Evolutionary conservation across 352 stramenopile species (phyloP).

Genomic region (Globisporangium barbulae): DNA sequence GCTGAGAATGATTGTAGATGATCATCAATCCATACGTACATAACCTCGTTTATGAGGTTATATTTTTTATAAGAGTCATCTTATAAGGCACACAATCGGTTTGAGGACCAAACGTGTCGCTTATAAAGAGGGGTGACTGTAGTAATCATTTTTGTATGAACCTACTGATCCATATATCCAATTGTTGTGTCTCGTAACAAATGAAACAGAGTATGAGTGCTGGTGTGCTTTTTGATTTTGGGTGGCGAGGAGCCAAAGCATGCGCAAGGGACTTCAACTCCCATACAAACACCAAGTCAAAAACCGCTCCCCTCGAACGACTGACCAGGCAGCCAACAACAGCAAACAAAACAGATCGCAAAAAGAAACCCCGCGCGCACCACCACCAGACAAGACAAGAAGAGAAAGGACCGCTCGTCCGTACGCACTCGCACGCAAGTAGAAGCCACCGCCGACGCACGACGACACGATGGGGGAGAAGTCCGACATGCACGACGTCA

Average conservation of each 20-base stretch:
- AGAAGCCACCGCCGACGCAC: not conserved
- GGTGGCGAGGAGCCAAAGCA: constrained; percentile 11
- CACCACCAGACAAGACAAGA: not conserved
- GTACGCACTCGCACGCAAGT: not conserved
- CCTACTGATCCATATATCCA: no score
- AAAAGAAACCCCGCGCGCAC: constrained; percentile 11
- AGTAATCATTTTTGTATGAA: no score
- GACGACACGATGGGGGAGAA: constrained; percentile 53
- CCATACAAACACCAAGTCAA: constrained; percentile 1
- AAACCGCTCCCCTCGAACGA: not conserved
- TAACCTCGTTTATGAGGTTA: no score
- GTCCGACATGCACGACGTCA: constrained; percentile 81
- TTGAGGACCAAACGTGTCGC: no score
- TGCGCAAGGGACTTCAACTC: constrained; percentile 10
- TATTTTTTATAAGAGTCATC: no score
- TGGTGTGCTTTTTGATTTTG: not conserved
- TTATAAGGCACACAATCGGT: no score
- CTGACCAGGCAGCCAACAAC: not conserved
- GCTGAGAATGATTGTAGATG: no score
- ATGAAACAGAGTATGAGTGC: no score
- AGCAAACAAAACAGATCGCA: constrained; percentile 8
- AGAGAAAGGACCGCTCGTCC: not conserved
- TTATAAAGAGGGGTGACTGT: no score
- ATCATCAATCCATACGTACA: no score
- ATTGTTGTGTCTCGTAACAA: no score